Percentiles rank a stretch among this genome's conserved stretches.
These are phyloP conservation scores for Lathyrus sativus DNA, from an alignment of 306 rosid genomes.

Conservation along the genomic window DNA sequence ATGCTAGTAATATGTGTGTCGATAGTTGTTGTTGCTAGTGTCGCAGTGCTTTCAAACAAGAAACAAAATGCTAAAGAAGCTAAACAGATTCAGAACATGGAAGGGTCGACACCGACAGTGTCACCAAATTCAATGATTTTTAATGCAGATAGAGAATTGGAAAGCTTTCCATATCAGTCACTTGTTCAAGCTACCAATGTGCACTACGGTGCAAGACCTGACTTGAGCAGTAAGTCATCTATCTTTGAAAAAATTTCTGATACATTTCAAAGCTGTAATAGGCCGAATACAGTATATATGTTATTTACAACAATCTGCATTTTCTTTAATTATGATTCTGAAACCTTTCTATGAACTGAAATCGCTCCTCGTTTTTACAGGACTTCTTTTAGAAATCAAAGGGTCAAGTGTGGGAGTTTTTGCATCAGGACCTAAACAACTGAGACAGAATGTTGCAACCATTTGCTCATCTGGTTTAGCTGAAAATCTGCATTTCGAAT, in stretches of 20 bases:
- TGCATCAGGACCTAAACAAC: conserved; percentile 65
- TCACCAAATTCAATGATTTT: conserved; percentile 46
- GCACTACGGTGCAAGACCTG: conserved; percentile 77
- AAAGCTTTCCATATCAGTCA: conserved; percentile 59
- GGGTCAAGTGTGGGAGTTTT: conserved; percentile 61
- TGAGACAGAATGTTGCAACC: conserved; percentile 79
- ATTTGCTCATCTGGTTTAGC: conserved; percentile 64
- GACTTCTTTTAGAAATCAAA: conserved; percentile 46
- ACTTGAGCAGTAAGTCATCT: conserved; percentile 57
- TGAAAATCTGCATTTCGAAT: conserved; percentile 67
- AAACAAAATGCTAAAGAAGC: conserved; percentile 35
- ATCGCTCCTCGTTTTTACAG: conserved; percentile 39
- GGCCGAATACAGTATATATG: too few species aligned
- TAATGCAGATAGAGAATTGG: conserved; percentile 61
- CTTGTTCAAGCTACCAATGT: conserved; percentile 48
- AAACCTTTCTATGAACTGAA: conserved; percentile 4
- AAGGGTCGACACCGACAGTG: conserved; percentile 44
- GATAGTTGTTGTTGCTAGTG: conserved; percentile 47
- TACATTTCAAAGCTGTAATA: too few species aligned
- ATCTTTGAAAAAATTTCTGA: not conserved
- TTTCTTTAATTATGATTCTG: not conserved
- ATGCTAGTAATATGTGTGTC: conserved; percentile 58
- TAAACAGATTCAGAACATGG: conserved; percentile 32
- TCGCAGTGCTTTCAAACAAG: conserved; percentile 57
- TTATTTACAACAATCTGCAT: too few species aligned